Percentiles rank a stretch among this genome's conserved stretches.
These are phyloP conservation scores for Pisolithus marmoratus DNA, from an alignment of 768 basidiomycete species.

Conservation along the genomic window DNA sequence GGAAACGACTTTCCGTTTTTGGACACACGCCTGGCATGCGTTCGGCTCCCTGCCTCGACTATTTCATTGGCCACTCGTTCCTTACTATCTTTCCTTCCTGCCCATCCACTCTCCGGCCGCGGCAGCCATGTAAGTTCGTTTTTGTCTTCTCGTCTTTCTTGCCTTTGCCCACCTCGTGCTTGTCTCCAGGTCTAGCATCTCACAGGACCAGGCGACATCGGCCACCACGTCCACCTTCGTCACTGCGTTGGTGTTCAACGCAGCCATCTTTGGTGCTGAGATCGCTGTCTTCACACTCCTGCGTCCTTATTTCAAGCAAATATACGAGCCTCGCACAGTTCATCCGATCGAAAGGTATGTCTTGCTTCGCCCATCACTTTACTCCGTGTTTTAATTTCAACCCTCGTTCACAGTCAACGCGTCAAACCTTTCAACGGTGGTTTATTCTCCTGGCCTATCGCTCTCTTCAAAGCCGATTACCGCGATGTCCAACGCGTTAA, in stretches of 20 bases:
- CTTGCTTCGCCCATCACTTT: background rate
- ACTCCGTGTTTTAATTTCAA: background rate
- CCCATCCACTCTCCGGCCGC: background rate
- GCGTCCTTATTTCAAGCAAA: constrained; percentile 76
- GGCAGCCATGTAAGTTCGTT: constrained; percentile 17
- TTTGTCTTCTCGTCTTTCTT: background rate
- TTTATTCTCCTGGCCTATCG: constrained; percentile 60
- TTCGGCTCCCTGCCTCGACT: background rate
- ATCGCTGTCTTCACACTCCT: constrained; percentile 76
- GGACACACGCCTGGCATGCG: background rate
- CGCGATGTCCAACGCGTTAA: constrained; percentile 58
- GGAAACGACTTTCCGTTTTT: background rate
- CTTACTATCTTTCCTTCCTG: background rate
- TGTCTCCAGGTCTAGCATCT: constrained; percentile 33
- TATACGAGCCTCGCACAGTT: constrained; percentile 87
- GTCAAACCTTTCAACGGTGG: constrained; percentile 43
- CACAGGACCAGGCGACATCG: constrained; percentile 33
- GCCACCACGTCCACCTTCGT: constrained; percentile 77
- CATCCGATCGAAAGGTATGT: constrained; percentile 41
- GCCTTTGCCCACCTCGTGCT: background rate
- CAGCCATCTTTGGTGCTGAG: constrained; percentile 63
- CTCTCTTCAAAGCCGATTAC: constrained; percentile 59
- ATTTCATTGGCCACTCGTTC: background rate
- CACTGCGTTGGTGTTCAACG: constrained; percentile 83
- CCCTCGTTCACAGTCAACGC: constrained; percentile 46